Conservation (phyloP, 1,284 basidiomycete species). For the Papiliotrema nemorosa region DNA sequence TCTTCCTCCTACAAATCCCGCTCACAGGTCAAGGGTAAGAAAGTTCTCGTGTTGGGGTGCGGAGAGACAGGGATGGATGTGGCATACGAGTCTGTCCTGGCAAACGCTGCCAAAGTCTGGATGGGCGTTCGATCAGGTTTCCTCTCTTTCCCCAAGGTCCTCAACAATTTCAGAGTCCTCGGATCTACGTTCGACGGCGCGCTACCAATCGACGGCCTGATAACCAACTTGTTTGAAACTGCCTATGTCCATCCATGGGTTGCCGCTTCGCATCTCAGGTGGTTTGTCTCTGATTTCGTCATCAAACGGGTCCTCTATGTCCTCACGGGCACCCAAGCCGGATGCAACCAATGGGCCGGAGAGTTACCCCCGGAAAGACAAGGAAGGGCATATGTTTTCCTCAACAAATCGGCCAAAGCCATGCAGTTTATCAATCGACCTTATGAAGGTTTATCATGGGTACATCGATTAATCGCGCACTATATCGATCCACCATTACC, state of each 20-base stretch:
- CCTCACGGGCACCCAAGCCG: slow-evolving; percentile 60
- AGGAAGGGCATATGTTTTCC: slow-evolving; percentile 55
- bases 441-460: slow-evolving; percentile 52
- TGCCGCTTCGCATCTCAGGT: slow-evolving; percentile 57
- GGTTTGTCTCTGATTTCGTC: slow-evolving; percentile 64
- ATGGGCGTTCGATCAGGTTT: slow-evolving; percentile 58
- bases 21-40: slow-evolving; percentile 52
- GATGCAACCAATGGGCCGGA: slow-evolving; percentile 67
- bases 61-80: slow-evolving; percentile 69
- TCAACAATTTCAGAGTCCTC: slow-evolving; percentile 62
- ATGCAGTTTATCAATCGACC: slow-evolving; percentile 63
- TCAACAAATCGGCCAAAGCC: slow-evolving; percentile 52
- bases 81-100: slow-evolving; percentile 56
- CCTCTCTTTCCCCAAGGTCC: slow-evolving; percentile 61
- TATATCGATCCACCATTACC: slow-evolving; percentile 58
- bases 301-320: slow-evolving; percentile 62
- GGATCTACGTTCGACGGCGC: slow-evolving; percentile 54
- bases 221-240: slow-evolving; percentile 45
- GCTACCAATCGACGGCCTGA: slow-evolving; percentile 58
- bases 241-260: slow-evolving; percentile 57
- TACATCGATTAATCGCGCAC: slow-evolving; percentile 55
- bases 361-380: slow-evolving; percentile 60
- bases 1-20: slow-evolving; percentile 57
- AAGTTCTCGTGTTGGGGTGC: slow-evolving; percentile 59
- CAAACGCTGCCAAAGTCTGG: slow-evolving; percentile 57